Evolutionary conservation across 202 grass and related monocot genomes (phyloP), one percentile per base, ranked within the genome.

Genomic region (Digitaria exilis): DNA sequence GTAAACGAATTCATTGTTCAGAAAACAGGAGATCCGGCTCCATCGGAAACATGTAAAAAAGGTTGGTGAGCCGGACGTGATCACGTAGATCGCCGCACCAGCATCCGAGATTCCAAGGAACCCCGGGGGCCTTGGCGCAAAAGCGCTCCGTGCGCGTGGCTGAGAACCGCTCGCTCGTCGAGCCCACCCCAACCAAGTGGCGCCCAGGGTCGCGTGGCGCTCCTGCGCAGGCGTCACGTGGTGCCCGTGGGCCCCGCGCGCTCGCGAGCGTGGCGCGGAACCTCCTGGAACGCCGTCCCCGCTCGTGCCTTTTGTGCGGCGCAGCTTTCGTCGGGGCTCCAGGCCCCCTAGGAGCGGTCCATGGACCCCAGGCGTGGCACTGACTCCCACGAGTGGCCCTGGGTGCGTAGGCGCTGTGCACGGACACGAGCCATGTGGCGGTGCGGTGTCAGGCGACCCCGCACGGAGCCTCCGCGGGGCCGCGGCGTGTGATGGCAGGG

Each of bases 241-340:
- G 87, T 65, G 34, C 1, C 7, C 3, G 3, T 4, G 22, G 66
- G 54, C 18, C 87, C 31, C 42, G 12, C n/a, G 1, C 4, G 7
- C 4, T 49, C 71, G 43, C 71, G 82, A 71, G 5, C 71, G 65
- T 59, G 56, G 82, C n/a, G n/a, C 44, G 0, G 78, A 89, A 25
- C 11, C 16, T 22, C 77, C 87, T 80, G 26, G 82, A 84, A 80
- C 78, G 14, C n/a, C n/a, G n/a, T n/a, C n/a, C n/a, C n/a, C n/a
- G n/a, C n/a, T n/a, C n/a, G n/a, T n/a, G n/a, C n/a, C n/a, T n/a
- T n/a, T n/a, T 58, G 78, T 70, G 78, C 78, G 78, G 78, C 22
- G 50, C 78, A 29, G 50, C 78, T 81, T n/a, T 81, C 78, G 78
- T 58, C 78, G 13, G 19, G 49, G 32, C 34, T 18, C 55, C 13